A percentile compares a stretch with the other conserved stretches of the same genome.
Evolutionary conservation across 139 green algal genomes (phyloP).

Genomic region (Micractinium sp.): DNA sequence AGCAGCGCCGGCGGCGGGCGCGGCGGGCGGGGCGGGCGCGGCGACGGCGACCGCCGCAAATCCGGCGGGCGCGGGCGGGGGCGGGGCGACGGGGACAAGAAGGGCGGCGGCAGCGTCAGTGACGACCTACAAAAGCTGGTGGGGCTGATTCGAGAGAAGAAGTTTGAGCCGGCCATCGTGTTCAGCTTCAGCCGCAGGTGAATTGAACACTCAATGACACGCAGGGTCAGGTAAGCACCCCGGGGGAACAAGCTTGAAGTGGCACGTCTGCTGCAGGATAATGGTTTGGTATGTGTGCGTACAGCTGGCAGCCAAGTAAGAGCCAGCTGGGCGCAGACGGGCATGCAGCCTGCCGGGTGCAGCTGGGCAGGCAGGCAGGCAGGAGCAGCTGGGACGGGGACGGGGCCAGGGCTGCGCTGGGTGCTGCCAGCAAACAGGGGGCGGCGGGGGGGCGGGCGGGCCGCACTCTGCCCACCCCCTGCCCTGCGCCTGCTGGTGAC

Average conservation of each 20-base stretch:
- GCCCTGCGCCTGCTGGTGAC: no score
- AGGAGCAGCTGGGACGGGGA: no score
- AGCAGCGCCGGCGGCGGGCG: not conserved
- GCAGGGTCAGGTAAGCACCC: no score
- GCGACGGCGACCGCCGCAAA: not conserved
- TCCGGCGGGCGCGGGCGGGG: constrained; percentile 14
- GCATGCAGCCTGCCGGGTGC: not conserved
- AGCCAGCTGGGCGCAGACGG: no score
- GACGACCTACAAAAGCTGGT: constrained; percentile 40
- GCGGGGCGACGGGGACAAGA: not conserved
- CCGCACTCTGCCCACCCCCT: no score
- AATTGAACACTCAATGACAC: not conserved
- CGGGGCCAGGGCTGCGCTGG: no score
- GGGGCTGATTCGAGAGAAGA: constrained; percentile 58
- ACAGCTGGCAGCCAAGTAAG: no score
- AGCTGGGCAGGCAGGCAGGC: not conserved
- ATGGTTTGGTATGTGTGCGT: no score
- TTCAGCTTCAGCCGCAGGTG: constrained; percentile 90
- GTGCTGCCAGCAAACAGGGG: no score
- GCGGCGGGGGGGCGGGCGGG: no score
- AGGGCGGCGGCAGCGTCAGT: not conserved
- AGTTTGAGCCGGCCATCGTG: constrained; percentile 91
- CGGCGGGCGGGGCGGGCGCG: constrained; percentile 18
- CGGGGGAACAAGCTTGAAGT: no score
- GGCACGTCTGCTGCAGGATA: no score